Evolutionary conservation across 495 filamentous ascomycete genomes (phyloP).

Genomic region (Barbatosphaeria neglecta): DNA sequence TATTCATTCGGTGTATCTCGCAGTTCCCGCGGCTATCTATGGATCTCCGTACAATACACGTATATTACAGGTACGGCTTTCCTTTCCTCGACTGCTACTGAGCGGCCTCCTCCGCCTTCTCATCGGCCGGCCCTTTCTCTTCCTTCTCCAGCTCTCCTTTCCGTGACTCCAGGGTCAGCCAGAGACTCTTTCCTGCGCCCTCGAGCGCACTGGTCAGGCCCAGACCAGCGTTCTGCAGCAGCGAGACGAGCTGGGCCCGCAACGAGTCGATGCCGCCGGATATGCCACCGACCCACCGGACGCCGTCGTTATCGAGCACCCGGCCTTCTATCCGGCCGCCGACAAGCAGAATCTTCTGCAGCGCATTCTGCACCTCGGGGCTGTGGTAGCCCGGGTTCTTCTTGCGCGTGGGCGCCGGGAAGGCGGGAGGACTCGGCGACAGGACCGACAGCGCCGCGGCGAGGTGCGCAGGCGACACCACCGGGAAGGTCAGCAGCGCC

Average conservation of each 20-base stretch:
- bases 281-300: slow-evolving; percentile 79
- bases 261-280: slow-evolving; percentile 71
- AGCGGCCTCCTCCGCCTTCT: slow-evolving; percentile 22
- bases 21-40: too few species aligned
- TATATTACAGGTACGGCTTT: background rate
- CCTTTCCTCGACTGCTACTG: slow-evolving; percentile 8
- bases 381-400: slow-evolving; percentile 75
- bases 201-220: slow-evolving; percentile 64
- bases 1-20: too few species aligned
- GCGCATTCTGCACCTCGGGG: slow-evolving; percentile 55
- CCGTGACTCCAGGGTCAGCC: slow-evolving; percentile 72
- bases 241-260: slow-evolving; percentile 64
- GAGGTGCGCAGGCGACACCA: slow-evolving; percentile 70
- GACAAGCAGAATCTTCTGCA: slow-evolving; percentile 77
- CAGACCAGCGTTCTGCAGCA: slow-evolving; percentile 65
- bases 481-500: slow-evolving; percentile 67
- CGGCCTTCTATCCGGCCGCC: slow-evolving; percentile 71
- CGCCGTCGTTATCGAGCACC: slow-evolving; percentile 69
- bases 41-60: background rate
- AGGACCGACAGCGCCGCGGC: slow-evolving; percentile 67
- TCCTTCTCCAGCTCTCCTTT: slow-evolving; percentile 69
- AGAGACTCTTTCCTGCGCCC: slow-evolving; percentile 64
- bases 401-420: slow-evolving; percentile 63
- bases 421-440: slow-evolving; percentile 53
- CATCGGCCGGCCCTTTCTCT: slow-evolving; percentile 28